phyloP scores from a whole-genome alignment of 306 rosid genomes.

The Adenanthera pavonina region DNA sequence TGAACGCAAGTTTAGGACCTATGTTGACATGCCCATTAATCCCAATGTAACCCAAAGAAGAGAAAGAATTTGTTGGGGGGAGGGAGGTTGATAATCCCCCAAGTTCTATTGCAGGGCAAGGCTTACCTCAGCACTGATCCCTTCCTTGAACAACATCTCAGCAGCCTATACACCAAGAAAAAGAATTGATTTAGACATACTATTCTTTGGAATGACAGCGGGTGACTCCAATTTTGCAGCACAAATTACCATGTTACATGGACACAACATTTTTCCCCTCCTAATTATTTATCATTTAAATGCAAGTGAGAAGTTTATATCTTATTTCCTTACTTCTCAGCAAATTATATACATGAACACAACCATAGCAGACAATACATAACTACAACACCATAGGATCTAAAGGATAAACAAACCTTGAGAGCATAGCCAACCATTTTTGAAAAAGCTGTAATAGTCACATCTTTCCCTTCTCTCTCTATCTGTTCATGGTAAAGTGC shows the following conservation, averaged over 20 bases:
- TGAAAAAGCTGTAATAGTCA: constrained; percentile 93
- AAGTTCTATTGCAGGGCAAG: constrained; percentile 21
- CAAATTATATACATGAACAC: constrained; percentile 27
- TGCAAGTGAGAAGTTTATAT: constrained; percentile 31
- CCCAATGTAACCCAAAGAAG: background rate
- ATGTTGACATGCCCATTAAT: constrained; percentile 21
- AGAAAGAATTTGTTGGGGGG: no score
- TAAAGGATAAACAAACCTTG: constrained; percentile 65
- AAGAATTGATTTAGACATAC: constrained; percentile 35
- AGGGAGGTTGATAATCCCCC: background rate
- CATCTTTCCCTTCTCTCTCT: constrained; percentile 98
- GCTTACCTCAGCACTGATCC: constrained; percentile 93
- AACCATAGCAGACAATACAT: constrained; percentile 23
- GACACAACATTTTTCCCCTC: background rate
- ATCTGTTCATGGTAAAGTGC: constrained; percentile 57
- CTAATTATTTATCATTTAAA: constrained; percentile 18
- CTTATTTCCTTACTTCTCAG: constrained; percentile 15
- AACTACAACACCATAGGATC: constrained; percentile 30
- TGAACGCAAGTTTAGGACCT: constrained; percentile 92
- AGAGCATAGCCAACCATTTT: constrained; percentile 97
- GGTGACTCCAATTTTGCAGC: constrained; percentile 14
- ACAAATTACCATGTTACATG: background rate
- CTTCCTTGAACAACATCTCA: constrained; percentile 85
- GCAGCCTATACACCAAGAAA: constrained; percentile 77
- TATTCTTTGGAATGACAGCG: constrained; percentile 21